Evolutionary conservation across 805 yeast genomes (phyloP).

Genomic region (Candida parachauliodes): DNA sequence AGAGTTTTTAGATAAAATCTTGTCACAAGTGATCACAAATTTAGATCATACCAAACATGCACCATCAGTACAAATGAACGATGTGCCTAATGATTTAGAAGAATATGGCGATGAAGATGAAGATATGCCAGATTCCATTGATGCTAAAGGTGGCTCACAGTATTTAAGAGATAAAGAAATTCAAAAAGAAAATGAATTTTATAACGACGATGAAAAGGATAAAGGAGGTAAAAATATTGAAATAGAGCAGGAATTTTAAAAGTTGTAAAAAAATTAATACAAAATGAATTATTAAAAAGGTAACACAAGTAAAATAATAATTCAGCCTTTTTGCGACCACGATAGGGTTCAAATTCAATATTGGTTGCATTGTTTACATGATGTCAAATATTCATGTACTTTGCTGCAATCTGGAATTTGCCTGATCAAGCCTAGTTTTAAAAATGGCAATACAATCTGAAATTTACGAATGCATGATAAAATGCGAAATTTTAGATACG

Average conservation of each 20-base stretch:
- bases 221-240: conserved; percentile 22
- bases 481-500: too few relatives aligned
- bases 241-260: not conserved
- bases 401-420: too few relatives aligned
- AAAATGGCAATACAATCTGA: too few relatives aligned
- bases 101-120: conserved; percentile 80
- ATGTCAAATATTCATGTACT: too few relatives aligned
- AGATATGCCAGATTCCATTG: conserved; percentile 73
- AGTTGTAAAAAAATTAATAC: too few relatives aligned
- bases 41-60: conserved; percentile 87
- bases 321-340: too few relatives aligned
- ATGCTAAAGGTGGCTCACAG: conserved; percentile 88
- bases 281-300: too few relatives aligned
- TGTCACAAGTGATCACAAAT: conserved; percentile 71
- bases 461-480: too few relatives aligned
- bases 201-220: conserved; percentile 57
- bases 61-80: conserved; percentile 92
- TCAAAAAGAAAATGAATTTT: conserved; percentile 74
- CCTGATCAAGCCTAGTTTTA: too few relatives aligned
- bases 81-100: conserved; percentile 82
- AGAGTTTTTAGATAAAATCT: conserved; percentile 81
- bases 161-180: conserved; percentile 73
- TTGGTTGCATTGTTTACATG: too few relatives aligned
- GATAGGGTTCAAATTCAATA: too few relatives aligned
- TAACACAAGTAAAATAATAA: too few relatives aligned